Conservation (phyloP, 805 yeast species). For the Helenozyma baotianmanensis region DNA sequence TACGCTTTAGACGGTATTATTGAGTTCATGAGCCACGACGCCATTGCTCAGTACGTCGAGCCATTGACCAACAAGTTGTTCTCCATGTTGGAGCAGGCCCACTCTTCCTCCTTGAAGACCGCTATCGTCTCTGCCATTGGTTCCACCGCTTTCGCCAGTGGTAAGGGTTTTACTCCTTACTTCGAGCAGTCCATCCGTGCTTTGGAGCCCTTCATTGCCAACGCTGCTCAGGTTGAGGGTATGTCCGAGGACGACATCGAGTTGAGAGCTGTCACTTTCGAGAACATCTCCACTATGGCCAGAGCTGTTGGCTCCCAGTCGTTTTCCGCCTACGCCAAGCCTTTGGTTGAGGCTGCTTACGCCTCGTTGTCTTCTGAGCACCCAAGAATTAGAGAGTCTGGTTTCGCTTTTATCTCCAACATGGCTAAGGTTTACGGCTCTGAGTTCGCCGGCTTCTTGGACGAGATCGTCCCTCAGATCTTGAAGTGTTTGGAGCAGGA, state of each 20-base stretch:
- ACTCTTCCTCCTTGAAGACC: conserved; percentile 67
- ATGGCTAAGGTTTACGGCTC: conserved; percentile 93
- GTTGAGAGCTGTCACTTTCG: conserved; percentile 87
- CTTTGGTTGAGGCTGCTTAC: conserved; percentile 84
- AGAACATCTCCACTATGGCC: conserved; percentile 91
- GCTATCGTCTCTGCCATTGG: conserved; percentile 94
- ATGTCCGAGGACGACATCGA: conserved; percentile 86
- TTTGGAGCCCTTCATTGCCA: conserved; percentile 76
- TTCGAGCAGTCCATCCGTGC: conserved; percentile 76
- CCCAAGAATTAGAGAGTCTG: conserved; percentile 88
- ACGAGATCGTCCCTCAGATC: conserved; percentile 76
- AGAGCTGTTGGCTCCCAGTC: conserved; percentile 92
- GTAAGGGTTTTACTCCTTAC: conserved; percentile 81
- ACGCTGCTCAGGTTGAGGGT: conserved; percentile 65
- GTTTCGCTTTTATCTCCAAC: conserved; percentile 87
- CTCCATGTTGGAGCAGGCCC: conserved; percentile 73
- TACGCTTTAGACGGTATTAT: conserved; percentile 85
- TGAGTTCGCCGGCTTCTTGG: conserved; percentile 83
- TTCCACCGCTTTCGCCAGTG: conserved; percentile 94
- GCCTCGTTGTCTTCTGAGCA: conserved; percentile 70
- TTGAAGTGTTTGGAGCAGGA: conserved; percentile 80
- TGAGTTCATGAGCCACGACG: conserved; percentile 86
- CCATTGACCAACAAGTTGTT: conserved; percentile 88
- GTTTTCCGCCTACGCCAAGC: conserved; percentile 80
- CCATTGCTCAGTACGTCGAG: conserved; percentile 73